Evolutionary conservation across 2,329 filamentous ascomycete genomes (phyloP).

Genomic region (Leptographium flavum): DNA sequence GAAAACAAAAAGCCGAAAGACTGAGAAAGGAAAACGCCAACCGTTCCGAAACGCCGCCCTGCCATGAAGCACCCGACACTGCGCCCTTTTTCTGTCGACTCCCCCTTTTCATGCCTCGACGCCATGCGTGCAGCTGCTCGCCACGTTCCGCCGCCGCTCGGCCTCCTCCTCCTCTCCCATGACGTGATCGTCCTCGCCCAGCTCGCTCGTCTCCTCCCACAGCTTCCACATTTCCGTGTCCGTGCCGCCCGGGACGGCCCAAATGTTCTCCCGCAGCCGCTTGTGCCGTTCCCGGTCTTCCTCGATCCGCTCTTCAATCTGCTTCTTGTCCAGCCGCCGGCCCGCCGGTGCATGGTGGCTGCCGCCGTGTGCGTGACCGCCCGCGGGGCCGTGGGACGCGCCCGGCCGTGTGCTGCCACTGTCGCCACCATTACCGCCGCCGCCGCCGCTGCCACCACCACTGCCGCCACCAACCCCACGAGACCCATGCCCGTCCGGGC

Average conservation of each 20-base stretch:
- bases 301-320: constrained; percentile 92
- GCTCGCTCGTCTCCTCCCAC: constrained; percentile 77
- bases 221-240: constrained; percentile 63
- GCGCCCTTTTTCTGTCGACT: not conserved
- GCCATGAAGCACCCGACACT: too few relatives aligned
- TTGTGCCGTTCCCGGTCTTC: constrained; percentile 95
- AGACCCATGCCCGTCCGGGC: not conserved
- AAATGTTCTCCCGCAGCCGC: constrained; percentile 77
- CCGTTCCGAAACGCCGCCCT: not conserved
- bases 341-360: not conserved
- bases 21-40: not conserved
- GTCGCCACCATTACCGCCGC: not conserved
- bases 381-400: too few relatives aligned
- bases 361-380: not conserved
- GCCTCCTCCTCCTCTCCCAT: constrained; percentile 58
- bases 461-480: not conserved
- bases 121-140: constrained; percentile 24
- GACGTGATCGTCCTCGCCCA: constrained; percentile 75
- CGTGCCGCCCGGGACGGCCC: constrained; percentile 60
- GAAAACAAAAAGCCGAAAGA: not conserved
- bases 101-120: not conserved
- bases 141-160: constrained; percentile 26
- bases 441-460: not conserved
- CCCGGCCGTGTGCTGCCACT: not conserved
- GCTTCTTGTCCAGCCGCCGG: constrained; percentile 57